These are phyloP conservation scores for Purpureocillium takamizusanense DNA, from an alignment of 2,329 filamentous ascomycete species.

Conservation along the genomic window DNA sequence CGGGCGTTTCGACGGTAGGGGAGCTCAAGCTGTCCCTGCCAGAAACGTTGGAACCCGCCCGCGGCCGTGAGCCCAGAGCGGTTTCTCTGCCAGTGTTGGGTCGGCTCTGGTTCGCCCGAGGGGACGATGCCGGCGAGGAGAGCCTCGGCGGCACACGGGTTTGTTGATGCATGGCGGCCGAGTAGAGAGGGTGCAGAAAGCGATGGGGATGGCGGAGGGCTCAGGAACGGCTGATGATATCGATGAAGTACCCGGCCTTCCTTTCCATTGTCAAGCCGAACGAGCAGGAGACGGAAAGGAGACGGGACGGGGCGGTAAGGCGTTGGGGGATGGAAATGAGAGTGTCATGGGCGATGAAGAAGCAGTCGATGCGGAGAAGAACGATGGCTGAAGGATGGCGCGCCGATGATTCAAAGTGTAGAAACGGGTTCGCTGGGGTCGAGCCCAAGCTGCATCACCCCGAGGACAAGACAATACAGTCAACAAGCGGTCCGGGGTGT, in stretches of 20 bases:
- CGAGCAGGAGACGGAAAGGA: background rate
- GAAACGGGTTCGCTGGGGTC: background rate
- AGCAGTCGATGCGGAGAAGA: background rate
- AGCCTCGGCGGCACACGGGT: slow-evolving; percentile 65
- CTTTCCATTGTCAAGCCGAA: slow-evolving; percentile 4
- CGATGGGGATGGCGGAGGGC: background rate
- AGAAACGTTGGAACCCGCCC: slow-evolving; percentile 33
- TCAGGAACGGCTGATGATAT: background rate
- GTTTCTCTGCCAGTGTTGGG: slow-evolving; percentile 68
- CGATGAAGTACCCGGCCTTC: slow-evolving; percentile 2
- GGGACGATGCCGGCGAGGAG: slow-evolving; percentile 63
- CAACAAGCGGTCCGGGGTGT: background rate
- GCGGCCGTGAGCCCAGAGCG: slow-evolving; percentile 26
- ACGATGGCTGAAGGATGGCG: background rate
- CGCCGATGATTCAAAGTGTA: background rate
- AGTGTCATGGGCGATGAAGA: background rate
- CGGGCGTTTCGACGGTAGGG: slow-evolving; percentile 36
- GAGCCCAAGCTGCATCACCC: slow-evolving; percentile 1
- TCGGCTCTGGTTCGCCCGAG: slow-evolving; percentile 62
- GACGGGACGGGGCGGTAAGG: background rate
- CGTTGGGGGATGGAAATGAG: too few species aligned
- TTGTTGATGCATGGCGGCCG: slow-evolving; percentile 72
- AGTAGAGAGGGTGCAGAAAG: background rate
- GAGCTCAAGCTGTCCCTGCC: slow-evolving; percentile 32
- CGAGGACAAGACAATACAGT: background rate